phyloP scores from a whole-genome alignment of 345 rosid genomes.

The Acer negundo region DNA sequence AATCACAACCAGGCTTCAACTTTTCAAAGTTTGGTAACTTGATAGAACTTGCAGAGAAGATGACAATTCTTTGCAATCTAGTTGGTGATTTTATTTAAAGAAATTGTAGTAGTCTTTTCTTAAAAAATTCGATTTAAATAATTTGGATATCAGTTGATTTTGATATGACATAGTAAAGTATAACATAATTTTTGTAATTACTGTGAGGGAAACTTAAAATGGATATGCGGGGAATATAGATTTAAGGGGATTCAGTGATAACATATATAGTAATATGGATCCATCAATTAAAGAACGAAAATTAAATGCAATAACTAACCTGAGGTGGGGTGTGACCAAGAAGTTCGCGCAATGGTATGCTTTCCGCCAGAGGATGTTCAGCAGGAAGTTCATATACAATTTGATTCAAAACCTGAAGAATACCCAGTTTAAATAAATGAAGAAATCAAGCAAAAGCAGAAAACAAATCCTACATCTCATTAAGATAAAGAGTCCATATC shows the following conservation, averaged over 20 bases:
- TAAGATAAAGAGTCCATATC: neutral
- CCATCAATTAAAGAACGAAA: neutral
- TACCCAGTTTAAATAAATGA: slow-evolving; percentile 15
- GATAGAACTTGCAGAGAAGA: neutral
- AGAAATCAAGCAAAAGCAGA: slow-evolving; percentile 8
- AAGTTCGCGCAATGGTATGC: slow-evolving; percentile 78
- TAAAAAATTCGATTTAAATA: neutral
- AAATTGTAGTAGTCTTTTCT: neutral
- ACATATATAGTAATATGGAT: neutral
- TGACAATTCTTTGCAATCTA: neutral
- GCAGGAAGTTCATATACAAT: slow-evolving; percentile 90
- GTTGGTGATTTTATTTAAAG: neutral
- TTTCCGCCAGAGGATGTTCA: slow-evolving; percentile 91
- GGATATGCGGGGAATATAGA: neutral
- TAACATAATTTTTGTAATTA: neutral
- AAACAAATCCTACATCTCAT: neutral
- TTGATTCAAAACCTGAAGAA: slow-evolving; percentile 81
- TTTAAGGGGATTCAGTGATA: neutral
- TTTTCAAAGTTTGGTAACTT: neutral
- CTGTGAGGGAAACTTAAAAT: neutral
- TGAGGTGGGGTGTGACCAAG: slow-evolving; percentile 92
- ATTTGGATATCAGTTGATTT: neutral
- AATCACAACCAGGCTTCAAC: neutral
- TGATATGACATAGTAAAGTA: neutral
- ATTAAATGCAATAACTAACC: slow-evolving; percentile 38